phyloP scores from a whole-genome alignment of 768 basidiomycete genomes.

The Phaffia tasmanica region DNA sequence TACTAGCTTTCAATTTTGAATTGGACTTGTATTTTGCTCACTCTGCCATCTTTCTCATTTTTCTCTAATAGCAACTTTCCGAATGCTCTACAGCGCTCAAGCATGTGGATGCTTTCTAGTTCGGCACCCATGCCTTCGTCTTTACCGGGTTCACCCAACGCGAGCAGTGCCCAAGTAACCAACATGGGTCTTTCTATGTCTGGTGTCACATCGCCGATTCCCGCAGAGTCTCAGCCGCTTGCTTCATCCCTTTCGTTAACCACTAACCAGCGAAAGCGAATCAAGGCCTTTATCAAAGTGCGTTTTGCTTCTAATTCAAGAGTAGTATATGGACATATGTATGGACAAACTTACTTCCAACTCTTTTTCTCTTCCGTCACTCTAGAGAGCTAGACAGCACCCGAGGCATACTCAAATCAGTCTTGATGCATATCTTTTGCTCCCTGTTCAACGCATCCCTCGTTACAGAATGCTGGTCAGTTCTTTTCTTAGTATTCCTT shows the following conservation, averaged over 20 bases:
- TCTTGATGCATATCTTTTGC: conserved; percentile 80
- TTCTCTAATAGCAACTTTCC: conserved; percentile 67
- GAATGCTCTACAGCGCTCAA: conserved; percentile 75
- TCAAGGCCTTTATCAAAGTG: conserved; percentile 66
- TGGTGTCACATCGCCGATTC: neutral
- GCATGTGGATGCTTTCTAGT: conserved; percentile 51
- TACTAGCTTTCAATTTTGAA: conserved; percentile 5
- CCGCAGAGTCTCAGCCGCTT: neutral
- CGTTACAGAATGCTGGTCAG: conserved; percentile 86
- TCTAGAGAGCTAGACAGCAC: conserved; percentile 61
- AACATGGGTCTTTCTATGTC: conserved; percentile 18
- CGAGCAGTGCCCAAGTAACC: conserved; percentile 41
- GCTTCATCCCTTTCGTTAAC: conserved; percentile 41
- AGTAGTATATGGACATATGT: neutral
- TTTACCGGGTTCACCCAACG: conserved; percentile 48
- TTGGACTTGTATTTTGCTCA: conserved; percentile 17
- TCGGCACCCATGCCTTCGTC: conserved; percentile 13
- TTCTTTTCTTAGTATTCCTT: conserved; percentile 25
- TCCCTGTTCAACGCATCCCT: conserved; percentile 93
- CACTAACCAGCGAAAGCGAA: conserved; percentile 72
- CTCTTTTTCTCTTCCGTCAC: neutral
- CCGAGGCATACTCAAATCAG: conserved; percentile 88
- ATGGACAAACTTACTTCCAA: no score
- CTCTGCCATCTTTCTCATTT: conserved; percentile 11
- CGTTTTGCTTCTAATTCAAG: conserved; percentile 11